phyloP scores from a whole-genome alignment of 192 early-diverging fungal species.

The Podila minutissima region DNA sequence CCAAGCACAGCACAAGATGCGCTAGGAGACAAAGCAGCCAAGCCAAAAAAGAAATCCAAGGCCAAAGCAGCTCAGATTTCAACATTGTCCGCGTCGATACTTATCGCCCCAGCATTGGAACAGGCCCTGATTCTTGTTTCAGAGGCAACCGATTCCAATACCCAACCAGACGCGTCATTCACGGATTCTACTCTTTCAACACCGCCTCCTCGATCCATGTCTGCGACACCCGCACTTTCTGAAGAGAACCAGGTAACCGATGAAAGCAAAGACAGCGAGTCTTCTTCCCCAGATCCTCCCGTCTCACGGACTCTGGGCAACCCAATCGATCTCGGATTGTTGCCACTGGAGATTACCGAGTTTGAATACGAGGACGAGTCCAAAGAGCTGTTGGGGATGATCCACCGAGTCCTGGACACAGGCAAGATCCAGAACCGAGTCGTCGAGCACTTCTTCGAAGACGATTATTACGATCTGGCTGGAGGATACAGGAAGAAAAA shows the following conservation, averaged over 20 bases:
- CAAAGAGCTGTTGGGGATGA: slow-evolving; percentile 16
- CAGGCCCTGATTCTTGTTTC: too few species aligned
- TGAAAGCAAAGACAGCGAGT: neutral
- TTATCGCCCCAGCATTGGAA: too few species aligned
- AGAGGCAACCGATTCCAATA: too few species aligned
- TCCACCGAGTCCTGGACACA: slow-evolving; percentile 29
- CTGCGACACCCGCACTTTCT: neutral
- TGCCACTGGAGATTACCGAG: slow-evolving; percentile 6
- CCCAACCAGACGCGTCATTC: neutral
- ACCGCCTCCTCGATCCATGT: neutral
- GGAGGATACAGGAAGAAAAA: slow-evolving; percentile 46
- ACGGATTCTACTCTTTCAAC: slow-evolving; percentile 1
- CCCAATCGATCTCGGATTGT: slow-evolving; percentile 28
- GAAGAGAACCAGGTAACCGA: neutral
- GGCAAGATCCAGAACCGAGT: slow-evolving; percentile 30
- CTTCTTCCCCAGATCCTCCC: neutral
- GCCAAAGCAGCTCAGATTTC: too few species aligned
- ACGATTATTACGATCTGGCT: neutral
- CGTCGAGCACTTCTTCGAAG: slow-evolving; percentile 2
- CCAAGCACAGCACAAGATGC: too few species aligned
- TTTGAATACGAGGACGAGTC: slow-evolving; percentile 32
- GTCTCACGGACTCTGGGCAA: slow-evolving; percentile 13
- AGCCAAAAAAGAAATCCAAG: too few species aligned
- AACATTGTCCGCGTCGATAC: too few species aligned
- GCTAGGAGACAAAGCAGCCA: too few species aligned